Percentiles rank a stretch among this genome's conserved stretches.
phyloP scores from a whole-genome alignment of 306 rosid species.

The Macrotyloma uniflorum region DNA sequence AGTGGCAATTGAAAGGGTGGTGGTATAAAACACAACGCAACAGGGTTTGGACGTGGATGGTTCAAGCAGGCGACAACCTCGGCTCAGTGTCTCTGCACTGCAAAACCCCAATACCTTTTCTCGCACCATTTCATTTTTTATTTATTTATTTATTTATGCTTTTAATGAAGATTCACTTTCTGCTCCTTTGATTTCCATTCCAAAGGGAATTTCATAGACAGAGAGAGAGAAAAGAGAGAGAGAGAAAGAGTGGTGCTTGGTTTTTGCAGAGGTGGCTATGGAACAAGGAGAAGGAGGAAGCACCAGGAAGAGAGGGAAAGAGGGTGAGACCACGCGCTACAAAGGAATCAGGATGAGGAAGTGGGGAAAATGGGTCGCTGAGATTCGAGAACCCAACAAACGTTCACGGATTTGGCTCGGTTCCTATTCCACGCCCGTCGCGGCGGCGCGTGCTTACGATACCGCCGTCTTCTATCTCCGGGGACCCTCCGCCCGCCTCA shows the following conservation, averaged over 20 bases:
- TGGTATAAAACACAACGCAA: not conserved
- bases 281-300: conserved; percentile 16
- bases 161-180: not conserved
- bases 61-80: conserved; percentile 7
- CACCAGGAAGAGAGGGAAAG: conserved; percentile 38
- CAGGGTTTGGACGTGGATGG: not conserved
- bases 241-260: not conserved
- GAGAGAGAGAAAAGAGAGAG: too few species aligned
- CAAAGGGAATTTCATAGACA: not conserved
- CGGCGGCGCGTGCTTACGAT: conserved; percentile 95
- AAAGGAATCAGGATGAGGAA: conserved; percentile 98
- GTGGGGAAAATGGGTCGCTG: conserved; percentile 99
- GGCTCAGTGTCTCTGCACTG: not conserved
- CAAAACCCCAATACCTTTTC: not conserved
- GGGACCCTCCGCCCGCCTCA: conserved; percentile 86
- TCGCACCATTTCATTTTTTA: not conserved
- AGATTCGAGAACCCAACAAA: conserved; percentile 94
- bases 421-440: conserved; percentile 83
- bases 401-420: conserved; percentile 97
- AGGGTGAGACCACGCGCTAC: conserved; percentile 59
- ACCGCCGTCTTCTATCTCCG: conserved; percentile 83
- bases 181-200: not conserved
- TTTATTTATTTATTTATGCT: not conserved
- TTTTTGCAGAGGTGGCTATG: not conserved
- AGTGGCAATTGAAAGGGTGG: not conserved